These are phyloP conservation scores for Tympanopsis confertula DNA, from an alignment of 2,329 filamentous ascomycete species.

Conservation along the genomic window DNA sequence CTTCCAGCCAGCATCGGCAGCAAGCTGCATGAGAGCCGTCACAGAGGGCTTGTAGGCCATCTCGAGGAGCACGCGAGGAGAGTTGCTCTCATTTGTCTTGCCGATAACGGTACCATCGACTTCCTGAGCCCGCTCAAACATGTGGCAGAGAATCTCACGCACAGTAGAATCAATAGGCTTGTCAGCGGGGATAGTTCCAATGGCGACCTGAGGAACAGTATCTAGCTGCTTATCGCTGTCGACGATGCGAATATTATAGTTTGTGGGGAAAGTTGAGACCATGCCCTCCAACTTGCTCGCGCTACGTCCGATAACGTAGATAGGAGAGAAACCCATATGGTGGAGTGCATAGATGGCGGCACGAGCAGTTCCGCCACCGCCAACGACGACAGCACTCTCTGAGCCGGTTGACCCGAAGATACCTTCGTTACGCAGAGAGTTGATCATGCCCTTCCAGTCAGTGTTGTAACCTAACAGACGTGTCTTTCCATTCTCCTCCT, in stretches of 20 bases:
- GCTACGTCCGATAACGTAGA: conserved; percentile 77
- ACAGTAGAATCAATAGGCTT: conserved; percentile 66
- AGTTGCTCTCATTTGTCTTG: conserved; percentile 87
- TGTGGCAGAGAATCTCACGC: conserved; percentile 46
- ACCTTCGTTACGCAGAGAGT: conserved; percentile 60
- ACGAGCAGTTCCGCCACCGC: conserved; percentile 83
- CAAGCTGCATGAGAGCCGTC: background rate
- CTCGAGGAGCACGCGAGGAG: conserved; percentile 69
- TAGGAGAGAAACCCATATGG: conserved; percentile 69
- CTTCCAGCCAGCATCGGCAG: background rate
- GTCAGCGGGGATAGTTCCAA: conserved; percentile 86
- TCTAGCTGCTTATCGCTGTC: conserved; percentile 33
- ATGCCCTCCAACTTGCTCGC: conserved; percentile 56
- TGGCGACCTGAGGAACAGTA: conserved; percentile 55
- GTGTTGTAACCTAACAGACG: conserved; percentile 89
- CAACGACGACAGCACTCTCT: conserved; percentile 48
- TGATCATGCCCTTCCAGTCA: conserved; percentile 81
- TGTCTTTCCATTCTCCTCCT: conserved; percentile 28
- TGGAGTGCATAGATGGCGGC: conserved; percentile 84
- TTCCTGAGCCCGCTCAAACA: conserved; percentile 29
- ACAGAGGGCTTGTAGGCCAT: conserved; percentile 1
- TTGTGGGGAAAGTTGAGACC: conserved; percentile 58
- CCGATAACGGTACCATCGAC: conserved; percentile 59
- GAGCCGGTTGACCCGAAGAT: conserved; percentile 19
- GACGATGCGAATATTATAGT: conserved; percentile 61